phyloP scores from a whole-genome alignment of 2,329 filamentous ascomycete genomes.

The Beauveria medogensis region DNA sequence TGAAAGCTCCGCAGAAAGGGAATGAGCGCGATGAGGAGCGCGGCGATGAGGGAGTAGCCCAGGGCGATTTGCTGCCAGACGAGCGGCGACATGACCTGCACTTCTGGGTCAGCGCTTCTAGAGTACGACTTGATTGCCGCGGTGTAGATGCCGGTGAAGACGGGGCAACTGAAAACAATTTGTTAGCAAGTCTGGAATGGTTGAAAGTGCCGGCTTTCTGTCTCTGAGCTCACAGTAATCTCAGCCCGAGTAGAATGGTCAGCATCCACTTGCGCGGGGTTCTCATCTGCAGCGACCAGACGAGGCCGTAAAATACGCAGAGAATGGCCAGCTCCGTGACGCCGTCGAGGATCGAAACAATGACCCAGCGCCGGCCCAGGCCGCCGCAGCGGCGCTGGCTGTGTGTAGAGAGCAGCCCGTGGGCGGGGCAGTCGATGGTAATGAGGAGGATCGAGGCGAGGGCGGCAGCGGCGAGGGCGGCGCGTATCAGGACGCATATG shows the following conservation, averaged over 20 bases:
- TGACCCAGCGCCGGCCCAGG: constrained; percentile 3
- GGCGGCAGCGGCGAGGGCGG: constrained; percentile 5
- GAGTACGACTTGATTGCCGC: constrained; percentile 9
- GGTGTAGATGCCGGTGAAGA: constrained; percentile 12
- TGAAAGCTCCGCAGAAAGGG: constrained; percentile 17
- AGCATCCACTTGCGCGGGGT: constrained; percentile 2
- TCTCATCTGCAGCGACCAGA: constrained; percentile 9
- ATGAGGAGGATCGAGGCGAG: constrained; percentile 9
- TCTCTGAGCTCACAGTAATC: background rate
- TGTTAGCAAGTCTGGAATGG: background rate
- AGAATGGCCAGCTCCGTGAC: constrained; percentile 4
- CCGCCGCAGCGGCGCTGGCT: background rate
- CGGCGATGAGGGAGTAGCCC: constrained; percentile 16
- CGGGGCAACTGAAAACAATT: background rate
- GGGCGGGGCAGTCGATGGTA: constrained; percentile 3
- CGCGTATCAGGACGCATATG: constrained; percentile 10
- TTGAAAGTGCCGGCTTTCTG: constrained; percentile 4
- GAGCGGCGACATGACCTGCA: constrained; percentile 13
- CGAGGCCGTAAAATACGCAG: constrained; percentile 6
- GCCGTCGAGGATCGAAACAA: constrained; percentile 1
- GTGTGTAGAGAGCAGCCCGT: background rate
- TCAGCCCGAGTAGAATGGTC: background rate
- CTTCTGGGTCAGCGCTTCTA: constrained; percentile 9
- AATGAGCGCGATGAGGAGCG: constrained; percentile 17
- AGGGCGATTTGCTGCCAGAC: constrained; percentile 16